These are phyloP conservation scores for Cercospora sesami DNA, from an alignment of 2,329 filamentous ascomycete genomes.

Conservation along the genomic window DNA sequence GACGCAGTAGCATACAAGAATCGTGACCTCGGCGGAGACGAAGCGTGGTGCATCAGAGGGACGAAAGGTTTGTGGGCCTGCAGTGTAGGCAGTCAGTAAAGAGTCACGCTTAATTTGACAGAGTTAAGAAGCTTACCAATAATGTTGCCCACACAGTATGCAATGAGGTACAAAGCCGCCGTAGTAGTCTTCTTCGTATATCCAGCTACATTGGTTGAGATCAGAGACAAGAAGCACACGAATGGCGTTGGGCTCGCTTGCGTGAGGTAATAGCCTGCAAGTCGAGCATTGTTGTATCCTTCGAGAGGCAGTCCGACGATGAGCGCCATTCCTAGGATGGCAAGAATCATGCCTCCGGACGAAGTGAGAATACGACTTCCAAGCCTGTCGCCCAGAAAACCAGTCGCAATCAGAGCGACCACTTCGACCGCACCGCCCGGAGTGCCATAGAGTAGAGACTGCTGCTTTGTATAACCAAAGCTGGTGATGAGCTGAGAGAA, in stretches of 20 bases:
- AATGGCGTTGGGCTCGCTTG: slow-evolving; percentile 62
- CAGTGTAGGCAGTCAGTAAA: not conserved
- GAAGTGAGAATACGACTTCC: slow-evolving; percentile 60
- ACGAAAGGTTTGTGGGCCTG: slow-evolving; percentile 55
- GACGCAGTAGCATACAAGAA: slow-evolving; percentile 60
- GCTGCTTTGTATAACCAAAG: slow-evolving; percentile 64
- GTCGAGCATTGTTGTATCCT: slow-evolving; percentile 55
- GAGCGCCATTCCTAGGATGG: slow-evolving; percentile 63
- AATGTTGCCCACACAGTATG: slow-evolving; percentile 51
- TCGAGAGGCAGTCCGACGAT: slow-evolving; percentile 61
- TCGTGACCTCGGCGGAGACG: slow-evolving; percentile 63
- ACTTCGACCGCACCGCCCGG: slow-evolving; percentile 67
- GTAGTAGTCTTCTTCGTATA: slow-evolving; percentile 62
- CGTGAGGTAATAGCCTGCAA: slow-evolving; percentile 67
- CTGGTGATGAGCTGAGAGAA: slow-evolving; percentile 61
- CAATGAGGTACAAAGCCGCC: slow-evolving; percentile 55
- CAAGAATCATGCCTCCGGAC: slow-evolving; percentile 52
- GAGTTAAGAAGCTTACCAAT: slow-evolving; percentile 17
- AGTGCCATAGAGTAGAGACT: slow-evolving; percentile 65
- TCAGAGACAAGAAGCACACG: slow-evolving; percentile 63
- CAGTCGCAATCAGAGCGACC: slow-evolving; percentile 57
- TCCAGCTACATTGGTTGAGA: slow-evolving; percentile 62
- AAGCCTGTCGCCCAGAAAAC: slow-evolving; percentile 58
- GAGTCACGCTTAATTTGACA: not conserved
- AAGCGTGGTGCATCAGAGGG: slow-evolving; percentile 60